Evolutionary conservation across 2,329 filamentous ascomycete genomes (phyloP), one percentile per base, ranked within the genome.

Genomic region (Colletotrichum navitas): DNA sequence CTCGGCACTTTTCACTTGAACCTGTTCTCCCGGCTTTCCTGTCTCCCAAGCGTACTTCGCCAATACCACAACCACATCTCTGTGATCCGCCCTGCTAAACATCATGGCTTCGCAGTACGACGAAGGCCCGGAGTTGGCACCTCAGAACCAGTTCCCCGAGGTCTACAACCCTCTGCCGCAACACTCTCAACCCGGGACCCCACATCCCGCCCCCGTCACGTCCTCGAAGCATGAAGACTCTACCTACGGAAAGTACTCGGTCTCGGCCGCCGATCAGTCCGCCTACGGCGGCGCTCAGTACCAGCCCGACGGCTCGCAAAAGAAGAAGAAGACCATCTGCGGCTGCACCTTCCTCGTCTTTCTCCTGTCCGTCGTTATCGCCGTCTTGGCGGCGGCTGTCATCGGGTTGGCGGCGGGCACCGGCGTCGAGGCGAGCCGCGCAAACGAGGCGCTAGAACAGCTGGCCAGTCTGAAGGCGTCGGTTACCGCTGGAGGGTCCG

Each of bases 361-460:
- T 47, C 70, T 83, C 32, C 79, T 86, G 16, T 83, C 81, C 5
- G 72, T 77, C 64, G 79, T 83, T 66, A 81, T 85, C 68, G 83
- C 80, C 7, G 45, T 83, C 16, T 73, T 86, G 52, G 79, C 79
- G 0, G 80, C 77, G 0, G 80, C 82, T 2, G 83, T 85, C 16
- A 81, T 86, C 63, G 84, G 83, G 1, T 76, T 86, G 34, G 84
- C 83, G 1, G 83, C 82, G 0, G 83, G 83, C 4, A 84, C 83
- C 1, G 85, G 83, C 7, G 76, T 85, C 7, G 80, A 84, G 65
- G 75, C 81, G 8, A 81, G 76, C 71, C 79, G 82, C 58, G 82
- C 83, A 7, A 83, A 78, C 63, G 73, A 80, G 16, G 83, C 82
- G 0, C 77, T 80, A 34, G 66, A 76, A 34, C 78, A 79, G 63